Percentiles rank a stretch among this genome's conserved stretches.
These are phyloP conservation scores for Beauveria sp. DNA, from an alignment of 2,329 filamentous ascomycete species.

Conservation along the genomic window DNA sequence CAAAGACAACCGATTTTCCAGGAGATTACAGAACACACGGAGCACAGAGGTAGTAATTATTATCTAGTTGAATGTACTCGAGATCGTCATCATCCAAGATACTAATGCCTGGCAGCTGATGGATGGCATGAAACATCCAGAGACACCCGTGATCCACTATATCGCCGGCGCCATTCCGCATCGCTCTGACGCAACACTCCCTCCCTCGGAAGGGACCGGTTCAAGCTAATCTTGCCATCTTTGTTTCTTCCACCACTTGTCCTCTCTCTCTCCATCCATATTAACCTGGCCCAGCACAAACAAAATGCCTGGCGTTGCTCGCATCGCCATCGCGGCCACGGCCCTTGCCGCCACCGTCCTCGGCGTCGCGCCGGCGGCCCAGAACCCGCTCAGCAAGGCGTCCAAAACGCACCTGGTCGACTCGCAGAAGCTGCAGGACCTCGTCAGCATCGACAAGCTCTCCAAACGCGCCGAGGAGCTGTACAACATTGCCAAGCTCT, in stretches of 20 bases:
- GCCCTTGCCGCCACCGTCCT: background rate
- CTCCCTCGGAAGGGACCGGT: background rate
- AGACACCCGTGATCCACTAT: background rate
- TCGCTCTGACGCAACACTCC: background rate
- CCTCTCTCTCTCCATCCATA: background rate
- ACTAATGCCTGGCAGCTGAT: background rate
- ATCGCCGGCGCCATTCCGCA: background rate
- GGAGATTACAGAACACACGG: too few species aligned
- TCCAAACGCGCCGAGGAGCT: constrained; percentile 52
- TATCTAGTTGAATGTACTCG: too few species aligned
- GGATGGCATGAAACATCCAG: background rate
- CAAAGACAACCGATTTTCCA: too few species aligned
- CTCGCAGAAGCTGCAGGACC: constrained; percentile 46
- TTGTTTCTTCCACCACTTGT: background rate
- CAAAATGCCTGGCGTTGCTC: background rate
- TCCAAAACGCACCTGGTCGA: constrained; percentile 37
- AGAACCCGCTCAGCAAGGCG: background rate
- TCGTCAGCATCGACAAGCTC: constrained; percentile 49
- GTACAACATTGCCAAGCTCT: constrained; percentile 53
- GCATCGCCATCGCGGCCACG: background rate
- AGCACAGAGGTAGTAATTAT: too few species aligned
- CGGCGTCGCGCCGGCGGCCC: background rate
- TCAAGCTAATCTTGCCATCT: background rate
- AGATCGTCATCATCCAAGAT: too few species aligned
- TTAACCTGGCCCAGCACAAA: too few species aligned